These are phyloP conservation scores for Suillus subluteus DNA, from an alignment of 768 basidiomycete species.

Conservation along the genomic window DNA sequence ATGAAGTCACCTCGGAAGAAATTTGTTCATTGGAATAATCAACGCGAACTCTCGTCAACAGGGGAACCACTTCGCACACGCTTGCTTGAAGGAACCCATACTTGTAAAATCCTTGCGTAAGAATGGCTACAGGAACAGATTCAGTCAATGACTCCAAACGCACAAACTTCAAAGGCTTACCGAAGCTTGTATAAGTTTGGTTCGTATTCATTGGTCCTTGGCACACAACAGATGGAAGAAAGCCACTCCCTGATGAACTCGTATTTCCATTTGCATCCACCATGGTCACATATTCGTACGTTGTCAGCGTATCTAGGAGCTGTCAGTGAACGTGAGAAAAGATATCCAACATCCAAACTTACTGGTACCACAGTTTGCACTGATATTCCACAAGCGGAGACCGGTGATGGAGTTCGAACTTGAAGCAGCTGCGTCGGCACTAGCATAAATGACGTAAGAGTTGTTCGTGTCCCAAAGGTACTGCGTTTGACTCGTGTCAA, in stretches of 20 bases:
- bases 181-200: conserved; percentile 5
- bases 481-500: conserved; percentile 3
- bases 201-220: conserved; percentile 7
- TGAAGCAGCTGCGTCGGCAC: not conserved
- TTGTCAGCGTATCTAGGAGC: not conserved
- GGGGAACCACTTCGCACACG: conserved; percentile 15
- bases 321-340: not conserved
- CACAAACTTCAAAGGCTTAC: conserved; percentile 6
- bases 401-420: not conserved
- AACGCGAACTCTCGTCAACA: conserved; percentile 14
- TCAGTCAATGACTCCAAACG: not conserved
- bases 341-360: not conserved
- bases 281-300: conserved; percentile 11
- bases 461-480: conserved; percentile 5
- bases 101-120: conserved; percentile 9
- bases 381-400: conserved; percentile 11
- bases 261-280: not conserved
- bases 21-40: conserved; percentile 10
- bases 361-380: conserved; percentile 6
- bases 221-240: conserved; percentile 18
- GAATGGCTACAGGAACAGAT: conserved; percentile 6
- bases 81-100: conserved; percentile 15
- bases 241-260: not conserved
- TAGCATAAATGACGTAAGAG: not conserved
- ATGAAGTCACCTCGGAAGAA: not conserved